phyloP scores from a whole-genome alignment of 345 rosid species.

The Citrus mangshanensis region DNA sequence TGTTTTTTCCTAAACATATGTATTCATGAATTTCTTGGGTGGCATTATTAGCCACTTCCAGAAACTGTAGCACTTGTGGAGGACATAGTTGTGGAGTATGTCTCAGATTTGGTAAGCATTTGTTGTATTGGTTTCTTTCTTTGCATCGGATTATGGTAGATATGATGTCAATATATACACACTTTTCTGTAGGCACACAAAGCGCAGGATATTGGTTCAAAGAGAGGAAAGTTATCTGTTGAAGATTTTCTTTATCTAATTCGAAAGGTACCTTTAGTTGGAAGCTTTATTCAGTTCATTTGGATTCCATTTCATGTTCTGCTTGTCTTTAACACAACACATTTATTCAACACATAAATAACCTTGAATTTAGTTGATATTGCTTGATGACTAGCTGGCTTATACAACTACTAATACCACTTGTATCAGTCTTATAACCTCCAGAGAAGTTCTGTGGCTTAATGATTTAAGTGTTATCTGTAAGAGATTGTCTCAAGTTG shows the following conservation, averaged over 20 bases:
- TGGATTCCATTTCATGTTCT: not conserved
- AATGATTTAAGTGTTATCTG: not conserved
- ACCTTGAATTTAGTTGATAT: not conserved
- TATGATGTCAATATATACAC: not conserved
- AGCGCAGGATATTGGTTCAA: slow-evolving; percentile 83
- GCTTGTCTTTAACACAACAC: no score
- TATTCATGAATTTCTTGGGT: slow-evolving; percentile 3
- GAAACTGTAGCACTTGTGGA: slow-evolving; percentile 87
- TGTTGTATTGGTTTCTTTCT: not conserved
- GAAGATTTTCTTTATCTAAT: slow-evolving; percentile 83
- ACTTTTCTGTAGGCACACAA: slow-evolving; percentile 58
- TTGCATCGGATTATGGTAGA: not conserved
- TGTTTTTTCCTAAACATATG: not conserved
- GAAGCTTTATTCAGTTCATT: not conserved
- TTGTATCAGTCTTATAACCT: not conserved
- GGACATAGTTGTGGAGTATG: slow-evolving; percentile 83
- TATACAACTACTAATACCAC: not conserved
- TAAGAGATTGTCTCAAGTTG: not conserved
- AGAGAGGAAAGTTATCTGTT: slow-evolving; percentile 74
- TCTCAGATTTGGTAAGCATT: slow-evolving; percentile 70
- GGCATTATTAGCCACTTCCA: slow-evolving; percentile 69
- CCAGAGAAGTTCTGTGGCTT: not conserved
- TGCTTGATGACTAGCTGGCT: not conserved
- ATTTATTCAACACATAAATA: not conserved
- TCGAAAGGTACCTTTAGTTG: slow-evolving; percentile 56